Evolutionary conservation across 768 basidiomycete genomes (phyloP).

Genomic region (Russula brevipes): DNA sequence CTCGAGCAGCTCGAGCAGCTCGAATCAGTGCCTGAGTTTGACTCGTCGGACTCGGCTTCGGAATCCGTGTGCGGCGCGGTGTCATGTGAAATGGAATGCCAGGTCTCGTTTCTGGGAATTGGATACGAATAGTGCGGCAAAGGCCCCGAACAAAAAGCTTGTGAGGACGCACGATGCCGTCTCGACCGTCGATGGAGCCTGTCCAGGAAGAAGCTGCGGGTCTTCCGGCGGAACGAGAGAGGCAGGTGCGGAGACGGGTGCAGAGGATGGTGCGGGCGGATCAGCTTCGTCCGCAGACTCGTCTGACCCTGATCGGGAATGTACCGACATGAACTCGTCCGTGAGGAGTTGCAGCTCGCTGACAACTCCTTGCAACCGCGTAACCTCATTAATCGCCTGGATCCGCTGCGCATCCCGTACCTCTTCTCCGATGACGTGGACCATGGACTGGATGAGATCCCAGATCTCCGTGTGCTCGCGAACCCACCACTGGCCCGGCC

Average conservation of each 20-base stretch:
- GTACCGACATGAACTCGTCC: constrained; percentile 34
- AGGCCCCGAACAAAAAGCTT: constrained; percentile 56
- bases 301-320: constrained; percentile 27
- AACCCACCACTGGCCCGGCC: constrained; percentile 68
- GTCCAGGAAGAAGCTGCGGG: constrained; percentile 11
- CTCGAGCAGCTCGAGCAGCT: constrained; percentile 26
- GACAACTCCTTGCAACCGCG: constrained; percentile 46
- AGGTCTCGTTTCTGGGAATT: constrained; percentile 27
- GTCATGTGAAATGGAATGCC: constrained; percentile 24
- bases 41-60: constrained; percentile 14
- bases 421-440: constrained; percentile 60
- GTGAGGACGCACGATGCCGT: constrained; percentile 47
- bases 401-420: constrained; percentile 46
- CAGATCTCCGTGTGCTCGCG: constrained; percentile 59
- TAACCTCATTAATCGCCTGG: constrained; percentile 43
- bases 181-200: constrained; percentile 25
- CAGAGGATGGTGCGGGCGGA: neutral
- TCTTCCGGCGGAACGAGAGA: constrained; percentile 26
- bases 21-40: constrained; percentile 12
- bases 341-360: constrained; percentile 45
- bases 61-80: constrained; percentile 4
- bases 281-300: constrained; percentile 20
- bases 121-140: constrained; percentile 41
- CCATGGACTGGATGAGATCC: constrained; percentile 53
- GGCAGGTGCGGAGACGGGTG: constrained; percentile 14